phyloP scores from a whole-genome alignment of 2,329 filamentous ascomycete species.

The Ophiostoma novo-ulmi region DNA sequence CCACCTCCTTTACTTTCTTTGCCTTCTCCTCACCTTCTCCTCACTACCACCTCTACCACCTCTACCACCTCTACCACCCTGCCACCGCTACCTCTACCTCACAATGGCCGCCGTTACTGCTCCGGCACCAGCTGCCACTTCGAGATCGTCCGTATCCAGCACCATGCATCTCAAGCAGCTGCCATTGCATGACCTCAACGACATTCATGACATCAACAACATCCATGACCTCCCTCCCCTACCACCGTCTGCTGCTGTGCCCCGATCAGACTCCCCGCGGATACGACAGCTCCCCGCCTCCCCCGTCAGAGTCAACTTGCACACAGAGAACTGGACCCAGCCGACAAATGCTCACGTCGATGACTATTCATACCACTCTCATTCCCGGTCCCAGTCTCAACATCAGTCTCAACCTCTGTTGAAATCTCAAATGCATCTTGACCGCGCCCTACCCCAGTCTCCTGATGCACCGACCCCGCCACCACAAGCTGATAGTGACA shows the following conservation, averaged over 20 bases:
- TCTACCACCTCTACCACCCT: too few species aligned
- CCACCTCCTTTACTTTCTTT: neutral
- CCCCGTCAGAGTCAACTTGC: slow-evolving; percentile 52
- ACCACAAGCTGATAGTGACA: slow-evolving; percentile 33
- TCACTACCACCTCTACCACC: neutral
- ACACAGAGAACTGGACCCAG: slow-evolving; percentile 48
- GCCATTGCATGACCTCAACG: slow-evolving; percentile 29
- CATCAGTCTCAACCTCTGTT: neutral
- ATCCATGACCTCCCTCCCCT: slow-evolving; percentile 26
- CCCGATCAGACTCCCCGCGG: slow-evolving; percentile 37
- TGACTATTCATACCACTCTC: slow-evolving; percentile 28
- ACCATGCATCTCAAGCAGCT: slow-evolving; percentile 37
- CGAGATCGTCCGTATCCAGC: slow-evolving; percentile 31
- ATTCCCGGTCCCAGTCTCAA: slow-evolving; percentile 15
- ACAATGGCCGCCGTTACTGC: slow-evolving; percentile 35
- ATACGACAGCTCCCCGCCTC: slow-evolving; percentile 51
- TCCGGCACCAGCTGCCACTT: slow-evolving; percentile 30
- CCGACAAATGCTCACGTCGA: slow-evolving; percentile 52
- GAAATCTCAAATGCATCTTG: neutral
- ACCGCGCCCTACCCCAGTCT: slow-evolving; percentile 33
- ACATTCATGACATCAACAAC: slow-evolving; percentile 19
- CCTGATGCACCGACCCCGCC: slow-evolving; percentile 38
- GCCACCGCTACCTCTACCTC: neutral
- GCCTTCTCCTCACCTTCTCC: neutral
- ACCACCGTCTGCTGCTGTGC: neutral